Evolutionary conservation across 1,284 basidiomycete species (phyloP).

Genomic region (Trametes hirsuta): DNA sequence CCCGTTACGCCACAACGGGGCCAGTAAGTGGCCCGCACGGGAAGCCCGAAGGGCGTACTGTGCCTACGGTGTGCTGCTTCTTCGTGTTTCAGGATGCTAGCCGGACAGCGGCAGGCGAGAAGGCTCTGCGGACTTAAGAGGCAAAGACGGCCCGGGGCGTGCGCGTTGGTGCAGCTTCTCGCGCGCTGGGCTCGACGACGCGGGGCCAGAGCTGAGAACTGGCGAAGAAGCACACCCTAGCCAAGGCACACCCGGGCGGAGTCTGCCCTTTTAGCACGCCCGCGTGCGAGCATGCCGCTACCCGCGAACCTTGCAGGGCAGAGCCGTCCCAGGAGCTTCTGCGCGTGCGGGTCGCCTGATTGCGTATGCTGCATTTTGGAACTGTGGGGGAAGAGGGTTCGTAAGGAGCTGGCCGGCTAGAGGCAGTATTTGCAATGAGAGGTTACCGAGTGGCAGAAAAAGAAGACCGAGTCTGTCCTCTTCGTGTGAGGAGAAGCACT

Average conservation of each 20-base stretch:
- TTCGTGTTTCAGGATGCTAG: slow-evolving; percentile 29
- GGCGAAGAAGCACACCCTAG: slow-evolving; percentile 1
- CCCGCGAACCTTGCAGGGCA: slow-evolving; percentile 13
- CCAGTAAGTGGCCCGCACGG: slow-evolving; percentile 9
- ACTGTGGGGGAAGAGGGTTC: background rate
- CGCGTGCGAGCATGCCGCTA: slow-evolving; percentile 11
- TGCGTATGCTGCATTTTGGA: slow-evolving; percentile 1
- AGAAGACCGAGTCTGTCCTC: background rate
- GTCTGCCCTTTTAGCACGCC: slow-evolving; percentile 2
- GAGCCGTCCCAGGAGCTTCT: background rate
- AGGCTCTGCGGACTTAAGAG: slow-evolving; percentile 6
- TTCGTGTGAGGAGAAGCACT: slow-evolving; percentile 8
- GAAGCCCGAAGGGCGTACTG: slow-evolving; percentile 6
- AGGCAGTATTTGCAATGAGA: background rate
- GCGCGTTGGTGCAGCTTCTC: background rate
- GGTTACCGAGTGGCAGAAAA: background rate
- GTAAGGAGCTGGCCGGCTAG: slow-evolving; percentile 8
- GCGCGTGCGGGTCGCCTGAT: background rate
- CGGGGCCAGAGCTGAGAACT: slow-evolving; percentile 11
- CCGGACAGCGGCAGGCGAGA: slow-evolving; percentile 28
- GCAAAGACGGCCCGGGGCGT: slow-evolving; percentile 15
- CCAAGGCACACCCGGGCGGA: slow-evolving; percentile 3
- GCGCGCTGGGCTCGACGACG: slow-evolving; percentile 5
- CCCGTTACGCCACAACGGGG: slow-evolving; percentile 24
- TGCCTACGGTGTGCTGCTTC: slow-evolving; percentile 16